These are phyloP conservation scores for Tagetes erecta DNA, from an alignment of 129 eudicot genomes.

Conservation along the genomic window DNA sequence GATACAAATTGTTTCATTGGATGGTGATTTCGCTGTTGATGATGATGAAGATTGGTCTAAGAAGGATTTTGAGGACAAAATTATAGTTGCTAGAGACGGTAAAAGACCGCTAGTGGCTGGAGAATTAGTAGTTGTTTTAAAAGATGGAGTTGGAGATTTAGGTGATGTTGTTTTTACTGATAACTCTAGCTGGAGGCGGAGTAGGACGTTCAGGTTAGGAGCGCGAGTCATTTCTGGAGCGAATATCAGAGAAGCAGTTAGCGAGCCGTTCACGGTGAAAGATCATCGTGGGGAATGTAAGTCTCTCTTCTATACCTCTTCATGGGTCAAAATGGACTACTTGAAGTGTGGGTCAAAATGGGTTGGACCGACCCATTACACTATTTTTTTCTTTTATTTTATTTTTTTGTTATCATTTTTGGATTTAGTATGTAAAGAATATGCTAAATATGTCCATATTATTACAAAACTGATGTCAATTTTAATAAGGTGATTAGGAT, in stretches of 20 bases:
- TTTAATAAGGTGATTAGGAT: neutral
- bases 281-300: constrained; percentile 98
- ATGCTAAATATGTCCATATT: neutral
- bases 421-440: neutral
- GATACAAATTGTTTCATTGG: constrained; percentile 55
- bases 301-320: constrained; percentile 20
- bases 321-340: constrained; percentile 11
- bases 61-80: constrained; percentile 47
- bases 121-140: constrained; percentile 43
- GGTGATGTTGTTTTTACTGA: constrained; percentile 71
- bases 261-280: constrained; percentile 63
- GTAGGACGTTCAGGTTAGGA: constrained; percentile 73
- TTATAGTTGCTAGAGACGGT: constrained; percentile 65
- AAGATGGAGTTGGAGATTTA: constrained; percentile 60
- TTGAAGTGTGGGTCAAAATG: neutral
- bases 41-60: constrained; percentile 72
- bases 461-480: neutral
- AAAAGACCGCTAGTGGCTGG: constrained; percentile 78
- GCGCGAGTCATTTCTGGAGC: constrained; percentile 38
- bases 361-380: neutral
- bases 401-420: neutral
- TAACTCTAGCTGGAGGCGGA: constrained; percentile 85
- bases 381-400: neutral
- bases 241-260: constrained; percentile 63
- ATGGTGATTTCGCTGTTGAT: constrained; percentile 64